phyloP scores from a whole-genome alignment of 441 rosid species.

The Mallotus japonicus region DNA sequence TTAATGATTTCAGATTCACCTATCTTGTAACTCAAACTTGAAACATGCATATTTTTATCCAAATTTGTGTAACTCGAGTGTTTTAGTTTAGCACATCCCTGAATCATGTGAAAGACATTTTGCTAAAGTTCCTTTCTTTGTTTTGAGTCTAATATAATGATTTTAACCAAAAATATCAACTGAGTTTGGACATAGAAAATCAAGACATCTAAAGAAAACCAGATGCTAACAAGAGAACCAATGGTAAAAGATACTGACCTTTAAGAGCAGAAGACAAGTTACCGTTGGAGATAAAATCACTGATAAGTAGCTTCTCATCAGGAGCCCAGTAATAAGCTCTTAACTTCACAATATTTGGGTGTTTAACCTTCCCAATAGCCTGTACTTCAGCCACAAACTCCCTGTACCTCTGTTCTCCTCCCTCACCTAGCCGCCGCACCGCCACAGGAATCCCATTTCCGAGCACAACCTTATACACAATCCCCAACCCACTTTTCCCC shows the following conservation, averaged over 20 bases:
- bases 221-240: not conserved
- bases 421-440: conserved; percentile 89
- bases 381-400: conserved; percentile 88
- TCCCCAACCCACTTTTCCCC: conserved; percentile 95
- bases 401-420: conserved; percentile 78
- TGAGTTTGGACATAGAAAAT: not conserved
- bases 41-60: not conserved
- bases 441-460: conserved; percentile 94
- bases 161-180: not conserved
- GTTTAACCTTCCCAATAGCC: conserved; percentile 85
- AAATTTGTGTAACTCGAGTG: no score
- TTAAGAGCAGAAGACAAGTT: conserved; percentile 71
- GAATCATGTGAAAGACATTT: no score
- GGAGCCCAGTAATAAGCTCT: conserved; percentile 97
- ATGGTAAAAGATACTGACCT: conserved; percentile 41
- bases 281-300: conserved; percentile 86
- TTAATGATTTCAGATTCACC: no score
- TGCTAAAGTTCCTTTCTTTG: not conserved
- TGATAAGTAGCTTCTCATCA: conserved; percentile 88
- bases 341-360: conserved; percentile 81
- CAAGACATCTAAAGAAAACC: not conserved
- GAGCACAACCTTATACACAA: conserved; percentile 90
- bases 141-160: not conserved
- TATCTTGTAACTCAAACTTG: not conserved
- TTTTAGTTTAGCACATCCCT: no score